Percentiles rank a stretch among this genome's conserved stretches.
Conservation (phyloP, 345 rosid genomes). For the Brassica juncea region DNA sequence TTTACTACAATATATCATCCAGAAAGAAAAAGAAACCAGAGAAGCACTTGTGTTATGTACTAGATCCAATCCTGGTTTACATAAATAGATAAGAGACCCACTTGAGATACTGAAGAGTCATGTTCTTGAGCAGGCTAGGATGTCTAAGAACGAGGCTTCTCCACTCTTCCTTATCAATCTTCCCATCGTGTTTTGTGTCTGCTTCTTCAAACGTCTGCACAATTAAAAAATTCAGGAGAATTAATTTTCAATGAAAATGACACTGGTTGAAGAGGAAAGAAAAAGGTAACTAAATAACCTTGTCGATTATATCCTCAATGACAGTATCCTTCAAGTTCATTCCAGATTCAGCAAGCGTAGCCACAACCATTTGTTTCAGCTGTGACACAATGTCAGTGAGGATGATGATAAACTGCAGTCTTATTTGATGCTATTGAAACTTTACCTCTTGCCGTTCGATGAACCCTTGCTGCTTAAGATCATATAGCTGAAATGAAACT, state of each 20-base stretch:
- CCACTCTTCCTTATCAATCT: slow-evolving; percentile 96
- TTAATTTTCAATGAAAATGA: background rate
- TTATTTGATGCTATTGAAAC: background rate
- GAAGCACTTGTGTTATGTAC: background rate
- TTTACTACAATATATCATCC: background rate
- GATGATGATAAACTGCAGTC: background rate
- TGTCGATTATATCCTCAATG: slow-evolving; percentile 93
- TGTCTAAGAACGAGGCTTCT: slow-evolving; percentile 88
- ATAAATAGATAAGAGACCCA: slow-evolving; percentile 42
- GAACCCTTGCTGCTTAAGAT: slow-evolving; percentile 99
- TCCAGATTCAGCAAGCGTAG: slow-evolving; percentile 98
- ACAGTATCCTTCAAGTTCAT: slow-evolving; percentile 94
- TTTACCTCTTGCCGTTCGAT: slow-evolving; percentile 95
- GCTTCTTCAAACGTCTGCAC: slow-evolving; percentile 98
- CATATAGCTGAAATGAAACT: slow-evolving; percentile 97
- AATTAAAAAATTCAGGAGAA: background rate
- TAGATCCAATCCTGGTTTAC: background rate
- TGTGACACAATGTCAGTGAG: slow-evolving; percentile 20
- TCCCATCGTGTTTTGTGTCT: slow-evolving; percentile 95
- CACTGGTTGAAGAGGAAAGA: background rate
- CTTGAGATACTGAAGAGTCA: slow-evolving; percentile 99
- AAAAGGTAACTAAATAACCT: slow-evolving; percentile 46
- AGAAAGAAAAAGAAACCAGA: slow-evolving; percentile 1
- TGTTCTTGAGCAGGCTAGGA: slow-evolving; percentile 89
- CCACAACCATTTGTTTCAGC: slow-evolving; percentile 99